Evolutionary conservation across 805 yeast genomes (phyloP).

Genomic region (Yarrowia deformans): DNA sequence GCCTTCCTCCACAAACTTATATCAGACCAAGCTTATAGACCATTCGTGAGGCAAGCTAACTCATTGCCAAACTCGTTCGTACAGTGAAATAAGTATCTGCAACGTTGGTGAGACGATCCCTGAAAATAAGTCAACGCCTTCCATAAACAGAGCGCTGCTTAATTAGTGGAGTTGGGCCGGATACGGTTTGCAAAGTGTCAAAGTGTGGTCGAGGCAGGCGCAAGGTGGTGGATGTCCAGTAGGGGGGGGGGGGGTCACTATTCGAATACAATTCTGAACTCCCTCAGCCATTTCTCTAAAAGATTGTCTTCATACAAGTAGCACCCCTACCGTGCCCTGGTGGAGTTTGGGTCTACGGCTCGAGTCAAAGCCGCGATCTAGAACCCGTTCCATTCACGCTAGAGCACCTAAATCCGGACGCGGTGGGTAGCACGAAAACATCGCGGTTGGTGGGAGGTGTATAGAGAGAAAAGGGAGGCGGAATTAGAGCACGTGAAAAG

Average conservation of each 20-base stretch:
- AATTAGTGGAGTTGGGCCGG: neutral
- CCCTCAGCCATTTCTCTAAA: no score
- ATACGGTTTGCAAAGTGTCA: neutral
- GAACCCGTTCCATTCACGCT: neutral
- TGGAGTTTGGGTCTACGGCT: neutral
- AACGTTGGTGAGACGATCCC: neutral
- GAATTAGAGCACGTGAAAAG: no score
- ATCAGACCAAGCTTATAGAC: neutral
- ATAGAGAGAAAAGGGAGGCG: no score
- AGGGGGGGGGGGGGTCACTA: no score
- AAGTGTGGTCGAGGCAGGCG: no score
- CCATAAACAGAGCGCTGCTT: neutral
- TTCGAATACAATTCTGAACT: no score
- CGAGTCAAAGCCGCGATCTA: slow-evolving; percentile 3
- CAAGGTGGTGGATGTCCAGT: no score
- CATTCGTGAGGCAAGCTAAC: neutral
- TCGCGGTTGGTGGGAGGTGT: no score
- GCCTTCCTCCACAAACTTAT: neutral
- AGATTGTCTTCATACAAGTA: no score
- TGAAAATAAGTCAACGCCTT: neutral
- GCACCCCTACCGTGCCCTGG: neutral
- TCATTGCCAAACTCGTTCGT: neutral
- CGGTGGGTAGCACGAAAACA: no score
- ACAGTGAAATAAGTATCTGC: neutral
- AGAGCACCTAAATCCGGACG: neutral